Evolutionary conservation across 1,284 basidiomycete genomes (phyloP).

Genomic region (Schizophyllum commune): DNA sequence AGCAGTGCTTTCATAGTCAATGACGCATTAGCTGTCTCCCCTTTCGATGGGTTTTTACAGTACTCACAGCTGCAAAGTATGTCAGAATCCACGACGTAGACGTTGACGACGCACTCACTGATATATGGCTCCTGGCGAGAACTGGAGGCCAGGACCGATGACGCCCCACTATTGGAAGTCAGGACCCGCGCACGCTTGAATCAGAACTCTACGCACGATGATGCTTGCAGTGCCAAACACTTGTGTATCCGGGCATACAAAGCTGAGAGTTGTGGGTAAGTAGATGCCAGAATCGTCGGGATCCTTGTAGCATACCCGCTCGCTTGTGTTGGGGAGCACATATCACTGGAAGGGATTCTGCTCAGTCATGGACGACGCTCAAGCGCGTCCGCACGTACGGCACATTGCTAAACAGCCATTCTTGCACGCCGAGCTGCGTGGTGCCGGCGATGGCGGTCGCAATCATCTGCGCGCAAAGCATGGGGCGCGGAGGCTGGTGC

Average conservation of each 20-base stretch:
- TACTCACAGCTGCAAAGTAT: not conserved
- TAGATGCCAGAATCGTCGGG: too few relatives aligned
- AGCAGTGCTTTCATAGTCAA: conserved; percentile 24
- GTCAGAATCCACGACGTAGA: not conserved
- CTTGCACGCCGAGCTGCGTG: conserved; percentile 39
- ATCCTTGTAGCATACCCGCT: too few relatives aligned
- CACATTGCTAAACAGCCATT: conserved; percentile 47
- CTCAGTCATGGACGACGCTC: too few relatives aligned
- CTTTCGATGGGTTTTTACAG: conserved; percentile 20
- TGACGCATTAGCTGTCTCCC: conserved; percentile 12
- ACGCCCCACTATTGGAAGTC: conserved; percentile 29
- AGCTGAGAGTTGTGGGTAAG: not conserved
- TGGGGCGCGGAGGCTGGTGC: conserved; percentile 30
- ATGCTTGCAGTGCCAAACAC: conserved; percentile 13
- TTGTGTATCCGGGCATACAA: conserved; percentile 9
- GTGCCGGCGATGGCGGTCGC: conserved; percentile 42
- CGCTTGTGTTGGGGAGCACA: conserved; percentile 32
- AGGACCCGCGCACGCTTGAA: conserved; percentile 21
- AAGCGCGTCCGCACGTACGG: conserved; percentile 10
- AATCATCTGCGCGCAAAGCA: conserved; percentile 36
- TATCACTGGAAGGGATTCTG: conserved; percentile 17
- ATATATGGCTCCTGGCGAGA: conserved; percentile 27
- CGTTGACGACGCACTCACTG: not conserved
- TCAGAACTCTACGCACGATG: conserved; percentile 25
- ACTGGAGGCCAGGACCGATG: conserved; percentile 38